phyloP scores from a whole-genome alignment of 2,329 filamentous ascomycete species.

The Triangularia verruculosa region DNA sequence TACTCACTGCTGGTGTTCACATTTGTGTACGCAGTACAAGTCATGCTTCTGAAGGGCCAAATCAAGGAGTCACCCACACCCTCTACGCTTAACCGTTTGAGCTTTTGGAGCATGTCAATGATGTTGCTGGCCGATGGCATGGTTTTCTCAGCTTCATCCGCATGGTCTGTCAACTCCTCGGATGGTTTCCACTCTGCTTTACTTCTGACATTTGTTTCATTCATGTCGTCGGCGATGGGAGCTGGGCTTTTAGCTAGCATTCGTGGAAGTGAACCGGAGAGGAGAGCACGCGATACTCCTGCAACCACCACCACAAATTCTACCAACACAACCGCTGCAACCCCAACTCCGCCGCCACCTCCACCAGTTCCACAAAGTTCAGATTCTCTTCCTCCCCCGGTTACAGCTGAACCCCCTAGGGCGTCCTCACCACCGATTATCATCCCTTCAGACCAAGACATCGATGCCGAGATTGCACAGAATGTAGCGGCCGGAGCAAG shows the following conservation, averaged over 20 bases:
- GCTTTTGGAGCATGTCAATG: constrained; percentile 59
- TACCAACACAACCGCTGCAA: constrained; percentile 19
- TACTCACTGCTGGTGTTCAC: constrained; percentile 58
- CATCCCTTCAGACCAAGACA: constrained; percentile 61
- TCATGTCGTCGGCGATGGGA: constrained; percentile 57
- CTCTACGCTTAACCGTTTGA: constrained; percentile 64
- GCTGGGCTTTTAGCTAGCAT: constrained; percentile 59
- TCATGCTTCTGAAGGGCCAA: constrained; percentile 60
- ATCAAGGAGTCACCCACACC: constrained; percentile 66
- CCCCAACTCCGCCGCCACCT: constrained; percentile 4
- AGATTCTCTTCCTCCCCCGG: constrained; percentile 40
- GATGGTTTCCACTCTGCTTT: constrained; percentile 57
- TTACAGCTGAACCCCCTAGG: constrained; percentile 34
- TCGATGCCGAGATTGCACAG: constrained; percentile 58
- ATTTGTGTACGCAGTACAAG: constrained; percentile 57
- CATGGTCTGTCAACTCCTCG: constrained; percentile 54
- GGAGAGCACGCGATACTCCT: constrained; percentile 42
- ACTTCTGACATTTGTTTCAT: constrained; percentile 49
- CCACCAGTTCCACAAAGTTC: constrained; percentile 22
- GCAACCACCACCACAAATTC: constrained; percentile 27
- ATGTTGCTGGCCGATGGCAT: constrained; percentile 64
- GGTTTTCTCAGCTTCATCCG: constrained; percentile 54
- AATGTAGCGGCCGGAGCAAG: constrained; percentile 32
- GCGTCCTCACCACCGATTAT: constrained; percentile 49
- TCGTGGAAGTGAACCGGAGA: constrained; percentile 56